Percentiles rank a stretch among this genome's conserved stretches.
Evolutionary conservation across 768 basidiomycete species (phyloP).

Genomic region (Macrocybe gigantea): DNA sequence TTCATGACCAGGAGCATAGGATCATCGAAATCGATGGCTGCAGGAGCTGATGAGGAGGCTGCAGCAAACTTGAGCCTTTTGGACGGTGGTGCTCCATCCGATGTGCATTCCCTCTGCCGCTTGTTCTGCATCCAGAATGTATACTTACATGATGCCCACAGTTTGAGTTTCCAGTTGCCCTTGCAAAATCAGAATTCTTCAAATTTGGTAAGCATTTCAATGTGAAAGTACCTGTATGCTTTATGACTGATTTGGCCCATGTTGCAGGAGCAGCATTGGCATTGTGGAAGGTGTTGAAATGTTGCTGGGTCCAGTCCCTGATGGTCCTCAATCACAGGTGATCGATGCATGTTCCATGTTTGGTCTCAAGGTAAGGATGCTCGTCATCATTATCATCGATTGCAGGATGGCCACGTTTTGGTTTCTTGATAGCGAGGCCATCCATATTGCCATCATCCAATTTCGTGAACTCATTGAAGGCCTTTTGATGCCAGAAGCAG

Average conservation of each 20-base stretch:
- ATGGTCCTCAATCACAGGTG: not conserved
- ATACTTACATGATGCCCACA: constrained; percentile 5
- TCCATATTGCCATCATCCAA: constrained; percentile 3
- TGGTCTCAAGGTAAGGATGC: constrained; percentile 9
- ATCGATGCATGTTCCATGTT: constrained; percentile 1
- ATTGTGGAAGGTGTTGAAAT: constrained; percentile 6
- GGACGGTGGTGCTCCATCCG: too few species aligned
- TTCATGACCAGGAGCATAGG: too few species aligned
- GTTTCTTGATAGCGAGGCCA: constrained; percentile 7
- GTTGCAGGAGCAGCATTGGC: not conserved
- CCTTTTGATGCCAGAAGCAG: constrained; percentile 5
- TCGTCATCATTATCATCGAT: constrained; percentile 6
- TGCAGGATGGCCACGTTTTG: constrained; percentile 4
- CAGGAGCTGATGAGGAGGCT: too few species aligned
- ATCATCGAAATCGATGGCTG: too few species aligned
- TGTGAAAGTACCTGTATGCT: constrained; percentile 5
- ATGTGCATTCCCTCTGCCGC: too few species aligned
- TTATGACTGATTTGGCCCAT: constrained; percentile 2
- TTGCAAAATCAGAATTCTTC: constrained; percentile 10
- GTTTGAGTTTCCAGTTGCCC: constrained; percentile 11
- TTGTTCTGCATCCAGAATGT: constrained; percentile 7
- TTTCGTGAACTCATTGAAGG: not conserved
- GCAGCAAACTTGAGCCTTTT: too few species aligned
- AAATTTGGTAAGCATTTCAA: constrained; percentile 9
- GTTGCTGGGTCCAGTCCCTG: constrained; percentile 4